These are phyloP conservation scores for Pythium vanterpoolii DNA, from an alignment of 352 stramenopile genomes.

Conservation along the genomic window DNA sequence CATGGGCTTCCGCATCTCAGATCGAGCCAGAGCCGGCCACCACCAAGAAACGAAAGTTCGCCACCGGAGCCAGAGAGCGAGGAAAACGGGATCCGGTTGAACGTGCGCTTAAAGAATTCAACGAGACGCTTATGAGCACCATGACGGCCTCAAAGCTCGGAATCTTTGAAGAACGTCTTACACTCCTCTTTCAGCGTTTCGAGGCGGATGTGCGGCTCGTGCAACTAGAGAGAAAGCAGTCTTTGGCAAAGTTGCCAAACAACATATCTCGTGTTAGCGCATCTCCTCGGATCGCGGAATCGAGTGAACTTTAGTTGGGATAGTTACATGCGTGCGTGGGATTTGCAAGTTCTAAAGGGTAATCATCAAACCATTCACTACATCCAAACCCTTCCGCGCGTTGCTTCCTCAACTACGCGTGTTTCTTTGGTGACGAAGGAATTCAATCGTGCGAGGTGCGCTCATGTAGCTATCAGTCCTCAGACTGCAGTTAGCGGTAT, in stretches of 20 bases:
- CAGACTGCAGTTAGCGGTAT: too few relatives aligned
- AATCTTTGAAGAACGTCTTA: slow-evolving; percentile 5
- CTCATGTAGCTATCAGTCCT: too few relatives aligned
- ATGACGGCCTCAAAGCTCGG: background rate
- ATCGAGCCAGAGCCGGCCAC: slow-evolving; percentile 4
- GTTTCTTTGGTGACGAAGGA: too few relatives aligned
- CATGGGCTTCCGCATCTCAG: background rate
- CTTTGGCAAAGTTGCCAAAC: background rate
- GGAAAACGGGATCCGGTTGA: background rate
- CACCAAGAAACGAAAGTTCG: background rate
- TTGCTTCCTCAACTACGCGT: too few relatives aligned
- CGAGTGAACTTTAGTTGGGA: background rate
- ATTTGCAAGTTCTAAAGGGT: background rate
- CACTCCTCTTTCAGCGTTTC: slow-evolving; percentile 15
- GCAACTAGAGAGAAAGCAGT: slow-evolving; percentile 9
- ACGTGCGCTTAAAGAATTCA: background rate
- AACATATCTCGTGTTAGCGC: background rate
- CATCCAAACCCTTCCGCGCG: too few relatives aligned
- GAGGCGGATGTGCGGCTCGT: slow-evolving; percentile 17
- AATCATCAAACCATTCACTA: too few relatives aligned
- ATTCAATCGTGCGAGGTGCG: too few relatives aligned
- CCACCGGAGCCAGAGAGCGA: background rate
- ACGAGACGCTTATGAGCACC: background rate
- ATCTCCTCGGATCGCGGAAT: too few relatives aligned
- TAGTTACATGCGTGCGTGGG: background rate